A percentile compares a stretch with the other conserved stretches of the same genome.
Conservation (phyloP, 352 stramenopile species). For the Phytophthora kernoviae region DNA sequence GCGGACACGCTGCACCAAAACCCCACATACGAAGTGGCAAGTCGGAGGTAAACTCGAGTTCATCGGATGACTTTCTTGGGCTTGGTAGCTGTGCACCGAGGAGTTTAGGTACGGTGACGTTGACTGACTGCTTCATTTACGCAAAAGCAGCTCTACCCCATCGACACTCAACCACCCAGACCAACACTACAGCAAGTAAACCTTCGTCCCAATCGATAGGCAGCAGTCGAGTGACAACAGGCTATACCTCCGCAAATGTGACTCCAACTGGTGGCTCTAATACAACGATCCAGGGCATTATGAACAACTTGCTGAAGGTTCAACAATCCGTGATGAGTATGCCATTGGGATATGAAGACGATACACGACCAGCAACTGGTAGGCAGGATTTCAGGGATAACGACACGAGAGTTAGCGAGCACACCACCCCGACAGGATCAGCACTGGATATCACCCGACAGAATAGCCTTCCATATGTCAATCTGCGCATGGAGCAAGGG, state of each 20-base stretch:
- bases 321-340: constrained; percentile 37
- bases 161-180: constrained; percentile 8
- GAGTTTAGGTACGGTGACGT: constrained; percentile 15
- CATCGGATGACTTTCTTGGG: constrained; percentile 5
- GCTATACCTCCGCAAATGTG: not conserved
- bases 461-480: constrained; percentile 14
- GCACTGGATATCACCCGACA: constrained; percentile 3
- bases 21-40: not conserved
- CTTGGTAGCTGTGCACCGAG: constrained; percentile 5
- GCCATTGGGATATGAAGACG: constrained; percentile 26
- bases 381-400: not conserved
- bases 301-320: constrained; percentile 26
- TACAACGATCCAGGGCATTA: constrained; percentile 4
- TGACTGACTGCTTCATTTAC: constrained; percentile 51
- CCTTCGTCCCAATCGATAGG: not conserved
- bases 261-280: not conserved
- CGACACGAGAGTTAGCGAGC: not conserved
- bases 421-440: constrained; percentile 5
- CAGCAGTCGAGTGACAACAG: constrained; percentile 5
- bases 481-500: not conserved
- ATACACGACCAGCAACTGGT: not conserved
- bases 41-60: not conserved
- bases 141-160: constrained; percentile 46
- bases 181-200: constrained; percentile 14
- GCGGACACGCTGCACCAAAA: not conserved